phyloP scores from a whole-genome alignment of 345 rosid genomes.

The Barbarea vulgaris region DNA sequence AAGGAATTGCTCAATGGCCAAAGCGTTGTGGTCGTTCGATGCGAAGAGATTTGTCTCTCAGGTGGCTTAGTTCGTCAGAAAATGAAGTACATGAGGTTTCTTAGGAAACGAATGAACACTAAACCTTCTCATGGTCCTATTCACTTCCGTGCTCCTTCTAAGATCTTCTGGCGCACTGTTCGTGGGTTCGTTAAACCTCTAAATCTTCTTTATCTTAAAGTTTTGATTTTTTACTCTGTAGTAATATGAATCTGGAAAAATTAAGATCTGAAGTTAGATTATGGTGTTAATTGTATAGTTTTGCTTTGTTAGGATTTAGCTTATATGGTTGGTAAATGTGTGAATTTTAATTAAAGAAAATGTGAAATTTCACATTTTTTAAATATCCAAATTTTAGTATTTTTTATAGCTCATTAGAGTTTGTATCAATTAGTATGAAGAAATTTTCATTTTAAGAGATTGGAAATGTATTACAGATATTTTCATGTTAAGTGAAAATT shows the following conservation, averaged over 20 bases:
- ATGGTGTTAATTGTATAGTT: no score
- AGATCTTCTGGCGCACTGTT: slow-evolving; percentile 92
- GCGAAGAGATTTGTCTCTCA: slow-evolving; percentile 88
- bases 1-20: slow-evolving; percentile 90
- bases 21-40: slow-evolving; percentile 73
- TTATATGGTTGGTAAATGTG: background rate
- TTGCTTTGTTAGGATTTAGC: no score
- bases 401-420: background rate
- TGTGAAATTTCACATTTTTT: background rate
- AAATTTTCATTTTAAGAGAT: background rate
- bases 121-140: slow-evolving; percentile 96
- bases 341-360: no score
- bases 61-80: slow-evolving; percentile 89
- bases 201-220: background rate
- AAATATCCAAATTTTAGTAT: background rate
- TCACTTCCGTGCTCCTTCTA: slow-evolving; percentile 88
- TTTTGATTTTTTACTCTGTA: background rate
- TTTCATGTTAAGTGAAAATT: background rate
- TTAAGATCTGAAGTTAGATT: background rate
- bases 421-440: background rate
- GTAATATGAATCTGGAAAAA: background rate
- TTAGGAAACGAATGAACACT: slow-evolving; percentile 92
- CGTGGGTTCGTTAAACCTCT: slow-evolving; percentile 60
- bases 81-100: slow-evolving; percentile 90
- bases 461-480: background rate